Base-by-base conservation (phyloP, 441 rosid species). In the Populus hybrid region DNA sequence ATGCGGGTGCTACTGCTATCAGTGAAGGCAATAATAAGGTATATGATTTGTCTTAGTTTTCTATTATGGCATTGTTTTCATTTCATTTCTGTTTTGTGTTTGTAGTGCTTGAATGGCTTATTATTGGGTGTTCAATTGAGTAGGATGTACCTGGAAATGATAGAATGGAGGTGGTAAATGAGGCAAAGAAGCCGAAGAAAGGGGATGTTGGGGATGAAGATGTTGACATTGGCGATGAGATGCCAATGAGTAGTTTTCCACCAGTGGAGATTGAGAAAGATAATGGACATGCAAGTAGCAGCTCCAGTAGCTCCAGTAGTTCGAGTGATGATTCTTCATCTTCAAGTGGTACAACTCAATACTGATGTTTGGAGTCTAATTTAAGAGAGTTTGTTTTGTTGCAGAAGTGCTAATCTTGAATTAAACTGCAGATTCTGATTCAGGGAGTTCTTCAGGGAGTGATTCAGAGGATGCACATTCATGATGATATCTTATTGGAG, bases 211-310 rank as follows among this genome's bases (percentile, higher is more conserved):
- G 97, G 18, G 97, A 95, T 61, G 99, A 95, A 71, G 98, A 95
- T 82, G 98, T 95, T 50, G 99, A 95, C 84, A 95, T 95, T 67
- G 98, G 98, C 12, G 99, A 95, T 73, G 97, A 92, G 70, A 90
- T 92, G 86, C 98, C 99, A 3, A 80, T 85, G 74, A 90, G 89
- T 76, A 89, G 85, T 79, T 95, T 91, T 34, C 97, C 98, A n/a
- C 92, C 97, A 0, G 97, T 94, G 32, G 97, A 95, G 86, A 95
- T 95, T 40, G 98, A 94, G 83, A 91, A 91, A 80, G 99, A 95
- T 78, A 86, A 83, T 76, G 89, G 81, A 4, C 91, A 84, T 24
- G 91, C 89, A 0, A 88, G 90, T 80, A 86, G 93, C 76, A 91
- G 92, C 42, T 91, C 94, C 36, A 88, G 93, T 72, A 78, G 93